Base-by-base conservation (phyloP, 1,284 basidiomycete genomes). In the Heterobasidion occidentale region DNA sequence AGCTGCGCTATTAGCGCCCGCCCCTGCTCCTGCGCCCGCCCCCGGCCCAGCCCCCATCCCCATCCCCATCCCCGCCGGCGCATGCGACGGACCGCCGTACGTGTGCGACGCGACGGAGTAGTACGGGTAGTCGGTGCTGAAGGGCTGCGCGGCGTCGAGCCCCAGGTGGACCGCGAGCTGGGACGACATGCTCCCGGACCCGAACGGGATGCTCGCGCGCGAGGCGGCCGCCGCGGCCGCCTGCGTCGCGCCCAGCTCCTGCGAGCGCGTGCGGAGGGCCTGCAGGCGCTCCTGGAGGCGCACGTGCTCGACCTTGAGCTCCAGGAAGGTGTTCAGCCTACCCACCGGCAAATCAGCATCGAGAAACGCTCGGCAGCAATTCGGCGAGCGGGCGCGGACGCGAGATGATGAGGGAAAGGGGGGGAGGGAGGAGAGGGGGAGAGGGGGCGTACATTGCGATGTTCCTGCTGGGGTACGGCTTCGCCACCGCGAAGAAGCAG, bases 221-320 rank as follows among this genome's bases (percentile, higher is more conserved):
- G 27, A 27, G 11, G 27, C 53, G 33, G 49, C 42, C 36, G 51
- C 48, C 58, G 19, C 34, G 2, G 27, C 14, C 2, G 35, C 36
- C 36, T 58, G 56, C 3, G 46, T 46, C 6, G n/a, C 35, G 9
- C 51, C 58, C 9, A 57, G n/a, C 38, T 52, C 52, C 36, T 58
- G 55, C 12, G 60, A 56, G 57, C 67, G 68, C 27, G 68, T 63
- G 35, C 69, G 73, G 50, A 80, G 72, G 59, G 77, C 76, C 19
- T 68, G 66, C 49, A 84, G 68, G 42, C 78, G 77, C 56, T 76
- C 75, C 61, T 81, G 80, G 45, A 92, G 69, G 12, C 81, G 77
- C 65, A 88, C 83, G 67, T 92, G 88, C 69, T 91, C 88, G 54
- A 83, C 75, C 68, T 89, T 90, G 56, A 91, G 77, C 63, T 92